Evolutionary conservation across 73 alveolate genomes (phyloP).

Genomic region (Symbiodinium natans): DNA sequence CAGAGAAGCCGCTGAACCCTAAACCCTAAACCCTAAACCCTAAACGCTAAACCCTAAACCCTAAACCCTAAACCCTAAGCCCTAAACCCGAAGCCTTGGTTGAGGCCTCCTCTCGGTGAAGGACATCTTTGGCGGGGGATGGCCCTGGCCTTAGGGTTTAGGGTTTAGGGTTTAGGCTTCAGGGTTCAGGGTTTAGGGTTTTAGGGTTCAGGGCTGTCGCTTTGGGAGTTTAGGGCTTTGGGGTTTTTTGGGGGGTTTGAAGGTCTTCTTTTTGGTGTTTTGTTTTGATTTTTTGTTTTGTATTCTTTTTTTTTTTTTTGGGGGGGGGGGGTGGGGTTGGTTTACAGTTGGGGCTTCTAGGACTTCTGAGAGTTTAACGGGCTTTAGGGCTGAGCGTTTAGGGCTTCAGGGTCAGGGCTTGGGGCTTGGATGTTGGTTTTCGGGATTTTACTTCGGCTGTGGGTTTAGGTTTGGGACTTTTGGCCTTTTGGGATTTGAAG

Average conservation of each 20-base stretch:
- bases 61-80: background rate
- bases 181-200: background rate
- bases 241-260: background rate
- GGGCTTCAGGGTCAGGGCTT: background rate
- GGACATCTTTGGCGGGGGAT: constrained; percentile 66
- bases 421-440: background rate
- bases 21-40: background rate
- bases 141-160: background rate
- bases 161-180: background rate
- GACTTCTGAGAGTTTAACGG: background rate
- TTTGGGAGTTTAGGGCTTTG: background rate
- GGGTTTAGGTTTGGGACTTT: background rate
- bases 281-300: too few relatives aligned
- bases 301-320: too few relatives aligned
- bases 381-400: background rate
- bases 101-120: constrained; percentile 74
- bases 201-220: background rate
- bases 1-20: background rate
- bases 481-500: too few relatives aligned
- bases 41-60: background rate
- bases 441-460: background rate
- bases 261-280: background rate
- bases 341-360: background rate
- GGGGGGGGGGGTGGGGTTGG: too few relatives aligned
- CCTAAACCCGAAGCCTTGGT: background rate